A percentile compares a stretch with the other conserved stretches of the same genome.
Evolutionary conservation across 2,329 filamentous ascomycete genomes (phyloP).

Genomic region (Colletotrichum scovillei): DNA sequence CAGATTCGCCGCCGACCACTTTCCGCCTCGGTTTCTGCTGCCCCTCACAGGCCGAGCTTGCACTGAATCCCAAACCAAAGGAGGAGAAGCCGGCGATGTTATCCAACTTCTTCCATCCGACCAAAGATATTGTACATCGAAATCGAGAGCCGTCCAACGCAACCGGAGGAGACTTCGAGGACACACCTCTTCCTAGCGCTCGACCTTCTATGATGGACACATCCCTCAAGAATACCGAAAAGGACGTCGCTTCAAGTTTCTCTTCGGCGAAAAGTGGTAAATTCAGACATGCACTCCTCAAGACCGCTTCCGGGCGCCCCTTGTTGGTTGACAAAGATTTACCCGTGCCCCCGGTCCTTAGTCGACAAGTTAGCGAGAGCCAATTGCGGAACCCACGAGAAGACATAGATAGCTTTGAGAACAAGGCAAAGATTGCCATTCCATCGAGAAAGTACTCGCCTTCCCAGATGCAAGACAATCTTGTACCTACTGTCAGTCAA

Average conservation of each 20-base stretch:
- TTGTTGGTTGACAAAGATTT: slow-evolving; percentile 38
- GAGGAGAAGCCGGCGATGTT: slow-evolving; percentile 24
- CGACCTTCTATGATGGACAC: slow-evolving; percentile 42
- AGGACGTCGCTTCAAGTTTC: not conserved
- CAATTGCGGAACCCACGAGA: not conserved
- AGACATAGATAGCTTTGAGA: not conserved
- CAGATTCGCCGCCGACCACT: not conserved
- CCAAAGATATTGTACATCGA: not conserved
- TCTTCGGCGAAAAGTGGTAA: slow-evolving; percentile 22
- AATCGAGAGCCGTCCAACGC: not conserved
- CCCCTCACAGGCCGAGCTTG: not conserved
- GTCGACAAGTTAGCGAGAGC: slow-evolving; percentile 15
- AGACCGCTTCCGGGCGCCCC: slow-evolving; percentile 37
- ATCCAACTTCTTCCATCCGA: slow-evolving; percentile 26
- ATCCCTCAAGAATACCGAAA: slow-evolving; percentile 28
- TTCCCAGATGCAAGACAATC: not conserved
- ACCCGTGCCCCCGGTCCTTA: slow-evolving; percentile 38
- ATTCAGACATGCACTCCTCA: slow-evolving; percentile 40
- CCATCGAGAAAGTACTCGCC: slow-evolving; percentile 12
- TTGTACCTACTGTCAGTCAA: not conserved
- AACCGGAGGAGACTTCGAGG: slow-evolving; percentile 44
- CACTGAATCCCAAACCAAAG: not conserved
- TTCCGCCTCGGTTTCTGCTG: not conserved
- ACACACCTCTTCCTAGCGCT: slow-evolving; percentile 46
- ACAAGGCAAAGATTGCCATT: not conserved